Conservation (phyloP, 306 rosid species). For the Boehmeria nivea region DNA sequence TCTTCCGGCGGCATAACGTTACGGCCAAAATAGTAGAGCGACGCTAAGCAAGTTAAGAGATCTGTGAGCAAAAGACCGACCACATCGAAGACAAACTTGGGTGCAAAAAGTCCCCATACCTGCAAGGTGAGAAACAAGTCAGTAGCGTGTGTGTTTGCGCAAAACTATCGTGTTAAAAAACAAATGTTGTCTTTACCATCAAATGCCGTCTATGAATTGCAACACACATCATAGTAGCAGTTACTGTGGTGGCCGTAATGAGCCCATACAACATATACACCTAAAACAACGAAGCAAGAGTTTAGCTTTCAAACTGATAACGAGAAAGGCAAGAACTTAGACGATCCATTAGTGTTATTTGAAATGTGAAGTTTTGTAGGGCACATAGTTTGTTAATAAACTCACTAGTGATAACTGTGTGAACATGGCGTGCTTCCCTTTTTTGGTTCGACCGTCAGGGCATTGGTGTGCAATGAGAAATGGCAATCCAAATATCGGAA, state of each 20-base stretch:
- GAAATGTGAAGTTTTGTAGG: not conserved
- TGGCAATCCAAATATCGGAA: slow-evolving; percentile 82
- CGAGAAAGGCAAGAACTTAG: slow-evolving; percentile 11
- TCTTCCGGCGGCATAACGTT: no score
- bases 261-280: slow-evolving; percentile 69
- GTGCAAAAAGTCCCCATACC: slow-evolving; percentile 99
- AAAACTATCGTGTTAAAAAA: slow-evolving; percentile 10
- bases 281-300: slow-evolving; percentile 29
- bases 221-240: slow-evolving; percentile 72
- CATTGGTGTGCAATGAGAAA: slow-evolving; percentile 47
- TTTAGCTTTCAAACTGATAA: no score
- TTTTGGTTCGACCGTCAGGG: slow-evolving; percentile 16
- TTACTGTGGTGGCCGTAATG: slow-evolving; percentile 53
- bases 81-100: slow-evolving; percentile 85
- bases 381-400: slow-evolving; percentile 11
- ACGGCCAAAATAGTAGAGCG: slow-evolving; percentile 52
- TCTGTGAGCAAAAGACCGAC: slow-evolving; percentile 67
- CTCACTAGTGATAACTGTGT: slow-evolving; percentile 66
- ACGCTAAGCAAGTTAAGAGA: slow-evolving; percentile 59
- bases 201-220: slow-evolving; percentile 88
- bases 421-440: slow-evolving; percentile 35
- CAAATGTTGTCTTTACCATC: slow-evolving; percentile 49
- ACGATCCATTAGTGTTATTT: slow-evolving; percentile 12
- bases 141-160: not conserved
- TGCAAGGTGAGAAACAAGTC: slow-evolving; percentile 29